Evolutionary conservation across 176 grass and related monocot genomes (phyloP).

Genomic region (Paspalum vaginatum): DNA sequence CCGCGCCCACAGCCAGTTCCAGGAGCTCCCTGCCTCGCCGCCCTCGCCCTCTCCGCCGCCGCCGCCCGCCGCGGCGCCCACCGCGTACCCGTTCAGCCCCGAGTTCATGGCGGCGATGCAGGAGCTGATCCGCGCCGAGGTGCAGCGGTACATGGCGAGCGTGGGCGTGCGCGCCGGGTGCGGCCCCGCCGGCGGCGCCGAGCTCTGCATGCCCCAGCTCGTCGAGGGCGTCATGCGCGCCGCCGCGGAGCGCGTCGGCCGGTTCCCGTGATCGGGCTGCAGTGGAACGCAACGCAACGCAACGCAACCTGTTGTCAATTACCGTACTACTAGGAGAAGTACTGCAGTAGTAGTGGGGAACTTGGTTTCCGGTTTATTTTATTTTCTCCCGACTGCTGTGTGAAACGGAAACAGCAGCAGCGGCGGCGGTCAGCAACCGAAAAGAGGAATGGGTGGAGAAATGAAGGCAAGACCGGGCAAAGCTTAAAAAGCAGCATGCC

Average conservation of each 20-base stretch:
- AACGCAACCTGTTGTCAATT: not conserved
- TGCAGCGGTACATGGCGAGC: slow-evolving; percentile 72
- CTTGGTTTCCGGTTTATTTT: not conserved
- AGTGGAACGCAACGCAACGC: too few relatives aligned
- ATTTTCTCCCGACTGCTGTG: slow-evolving; percentile 5
- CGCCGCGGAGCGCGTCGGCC: slow-evolving; percentile 41
- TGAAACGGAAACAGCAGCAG: not conserved
- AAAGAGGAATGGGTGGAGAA: too few relatives aligned
- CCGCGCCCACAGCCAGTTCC: slow-evolving; percentile 47
- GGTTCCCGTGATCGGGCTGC: slow-evolving; percentile 16
- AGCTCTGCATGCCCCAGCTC: slow-evolving; percentile 43
- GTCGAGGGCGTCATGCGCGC: slow-evolving; percentile 55
- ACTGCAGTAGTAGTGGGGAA: not conserved
- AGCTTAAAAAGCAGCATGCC: too few relatives aligned
- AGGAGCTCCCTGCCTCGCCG: slow-evolving; percentile 25
- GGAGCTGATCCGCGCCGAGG: slow-evolving; percentile 81
- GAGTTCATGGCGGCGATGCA: slow-evolving; percentile 61
- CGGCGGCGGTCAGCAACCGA: not conserved
- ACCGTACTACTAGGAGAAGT: too few relatives aligned
- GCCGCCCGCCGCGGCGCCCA: not conserved
- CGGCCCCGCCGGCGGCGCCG: slow-evolving; percentile 8
- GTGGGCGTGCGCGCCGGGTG: slow-evolving; percentile 52
- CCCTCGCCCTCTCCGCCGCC: not conserved
- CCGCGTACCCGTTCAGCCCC: slow-evolving; percentile 24
- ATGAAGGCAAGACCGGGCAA: too few relatives aligned